Base-by-base conservation (phyloP, 202 grass and related monocot genomes). In the Panicum hallii region DNA sequence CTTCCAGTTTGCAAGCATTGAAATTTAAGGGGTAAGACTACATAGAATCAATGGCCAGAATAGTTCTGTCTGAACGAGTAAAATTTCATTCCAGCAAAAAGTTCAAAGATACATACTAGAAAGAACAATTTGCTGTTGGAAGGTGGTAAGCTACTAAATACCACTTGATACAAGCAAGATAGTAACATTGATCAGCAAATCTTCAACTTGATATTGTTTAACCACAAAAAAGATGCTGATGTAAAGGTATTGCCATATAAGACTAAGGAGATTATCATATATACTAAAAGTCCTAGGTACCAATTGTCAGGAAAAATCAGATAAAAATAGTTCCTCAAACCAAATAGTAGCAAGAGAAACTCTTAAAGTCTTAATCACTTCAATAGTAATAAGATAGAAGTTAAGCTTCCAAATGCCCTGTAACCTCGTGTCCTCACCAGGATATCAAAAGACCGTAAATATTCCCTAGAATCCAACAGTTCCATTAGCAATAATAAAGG, bases 221-320 rank as follows among this genome's bases (percentile, higher is more conserved):
- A 54, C 57, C 58, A 83, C 36, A 13, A 68, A 67, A 80, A 67
- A 15, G 8, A 52, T 23, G 26, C 43, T 52, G 30, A 8, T 75
- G 38, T 56, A 43, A 42, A 43, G 54, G 34, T 23, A 57, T 58
- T 0, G 32, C 4, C 17, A 7, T 55, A 36, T n/a, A 11, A 77
- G 20, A 76, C 34, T 38, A 36, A 53, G 26, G 48, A 52, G 49
- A 36, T 75, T 41, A 7, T 75, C 15, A 56, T 41, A 12, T 15
- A 57, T 11, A 12, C 15, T 36, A 52, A 71, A 73, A 32, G 19
- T 17, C 23, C 45, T 52, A 52, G 47, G 3, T 34, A 50, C 48
- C 12, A 41, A 80, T 55, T 68, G 20, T 54, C 32, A 23, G 20
- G 47, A 1, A 67, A 48, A 19, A 80, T 26, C 5, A 7, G 38